A percentile compares a stretch with the other conserved stretches of the same genome.
phyloP scores from a whole-genome alignment of 1,139 yeast genomes.

The Lodderomyces beijingensis region DNA sequence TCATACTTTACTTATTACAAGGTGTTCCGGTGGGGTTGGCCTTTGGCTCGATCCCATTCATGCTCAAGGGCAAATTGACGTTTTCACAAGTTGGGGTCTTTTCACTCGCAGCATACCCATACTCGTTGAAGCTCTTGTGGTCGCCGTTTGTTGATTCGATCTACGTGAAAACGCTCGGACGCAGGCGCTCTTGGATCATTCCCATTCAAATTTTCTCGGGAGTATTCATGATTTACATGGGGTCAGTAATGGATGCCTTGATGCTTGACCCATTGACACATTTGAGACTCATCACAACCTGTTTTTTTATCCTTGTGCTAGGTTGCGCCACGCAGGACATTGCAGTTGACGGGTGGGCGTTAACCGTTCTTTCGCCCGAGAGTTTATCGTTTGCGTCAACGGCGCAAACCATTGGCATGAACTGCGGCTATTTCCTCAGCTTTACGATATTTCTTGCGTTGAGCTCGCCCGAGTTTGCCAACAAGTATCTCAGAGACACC shows the following conservation, averaged over 20 bases:
- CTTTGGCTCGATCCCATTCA: constrained; percentile 92
- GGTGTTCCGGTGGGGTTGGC: constrained; percentile 97
- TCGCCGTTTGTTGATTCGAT: constrained; percentile 93
- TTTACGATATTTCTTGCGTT: constrained; percentile 89
- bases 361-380: constrained; percentile 74
- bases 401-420: constrained; percentile 93
- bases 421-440: constrained; percentile 86
- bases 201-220: constrained; percentile 86
- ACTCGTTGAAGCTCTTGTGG: constrained; percentile 88
- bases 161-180: constrained; percentile 63
- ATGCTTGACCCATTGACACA: constrained; percentile 55
- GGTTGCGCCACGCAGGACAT: constrained; percentile 97
- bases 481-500: constrained; percentile 62
- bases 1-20: constrained; percentile 73
- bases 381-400: constrained; percentile 93
- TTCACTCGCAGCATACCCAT: constrained; percentile 90
- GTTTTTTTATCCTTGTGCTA: constrained; percentile 74
- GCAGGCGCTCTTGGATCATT: constrained; percentile 90
- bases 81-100: constrained; percentile 90
- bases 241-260: constrained; percentile 52
- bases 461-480: constrained; percentile 89
- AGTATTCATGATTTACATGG: constrained; percentile 57
- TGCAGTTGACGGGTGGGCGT: constrained; percentile 99
- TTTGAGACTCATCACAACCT: constrained; percentile 50
- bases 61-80: constrained; percentile 75